Evolutionary conservation across 169 alveolate species (phyloP), one percentile per base, ranked within the genome.

Genomic region (Cryptosporidium canis): DNA sequence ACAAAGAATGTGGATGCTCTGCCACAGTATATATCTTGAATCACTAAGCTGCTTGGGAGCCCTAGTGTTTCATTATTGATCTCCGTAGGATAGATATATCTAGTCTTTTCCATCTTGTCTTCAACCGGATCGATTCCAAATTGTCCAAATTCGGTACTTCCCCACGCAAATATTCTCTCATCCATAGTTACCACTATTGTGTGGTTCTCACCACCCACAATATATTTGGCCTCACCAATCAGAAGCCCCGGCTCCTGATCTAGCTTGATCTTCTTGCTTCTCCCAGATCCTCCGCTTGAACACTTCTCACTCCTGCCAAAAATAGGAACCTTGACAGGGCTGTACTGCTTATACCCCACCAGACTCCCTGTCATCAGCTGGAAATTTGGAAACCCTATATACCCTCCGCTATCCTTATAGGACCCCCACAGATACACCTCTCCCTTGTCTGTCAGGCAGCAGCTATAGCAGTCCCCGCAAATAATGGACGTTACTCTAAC

Each of bases 401-500:
- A 66, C 3, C 96, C 96, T 21, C 85, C 66, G 7, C 92, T 92
- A 56, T 94, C 96, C 44, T 93, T 82, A 66, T 93, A 94, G 7
- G 94, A 93, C 11, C 96, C 96, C 47, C 95, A 85, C 45, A 94
- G 71, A 63, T 58, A 94, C 5, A 93, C 96, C 31, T 83, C 83
- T 3, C 96, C 96, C 39, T 67, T 53, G 43, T 61, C 45, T 24
- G 94, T 83, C 16, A 94, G 85, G 65, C 94, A 71, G 21, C 93
- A 90, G 24, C 96, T 94, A 85, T 94, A 96, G 61, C 94, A 93
- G 65, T 94, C 96, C 1, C 96, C 96, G 65, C 96, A 91, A 21
- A 94, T 61, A 14, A 93, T 92, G 27, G 90, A 83, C 18, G 68
- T 92, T 18, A 93, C 90, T 64, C 55, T 63, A 47, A 51, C 11